Conservation (phyloP, 768 basidiomycete genomes). For the Collybiopsis luxurians region DNA sequence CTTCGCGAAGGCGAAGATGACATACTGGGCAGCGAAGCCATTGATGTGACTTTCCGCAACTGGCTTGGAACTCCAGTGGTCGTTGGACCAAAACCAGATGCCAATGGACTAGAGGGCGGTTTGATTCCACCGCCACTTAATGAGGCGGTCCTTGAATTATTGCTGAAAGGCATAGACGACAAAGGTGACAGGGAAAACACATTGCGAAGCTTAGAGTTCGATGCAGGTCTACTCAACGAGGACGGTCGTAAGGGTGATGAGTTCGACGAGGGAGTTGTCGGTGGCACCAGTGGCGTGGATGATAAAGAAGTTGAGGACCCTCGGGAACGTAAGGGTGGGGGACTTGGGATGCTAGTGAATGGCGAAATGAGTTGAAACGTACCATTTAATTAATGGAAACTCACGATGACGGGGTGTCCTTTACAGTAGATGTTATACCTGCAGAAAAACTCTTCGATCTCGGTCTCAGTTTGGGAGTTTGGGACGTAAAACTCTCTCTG, state of each 20-base stretch:
- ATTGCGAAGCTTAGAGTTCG: not conserved
- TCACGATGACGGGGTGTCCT: conserved; percentile 5
- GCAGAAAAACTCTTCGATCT: conserved; percentile 73
- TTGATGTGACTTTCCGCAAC: conserved; percentile 6
- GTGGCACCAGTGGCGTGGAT: conserved; percentile 6
- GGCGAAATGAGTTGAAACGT: not conserved
- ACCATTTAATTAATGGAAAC: not conserved
- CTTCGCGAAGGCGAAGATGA: not conserved
- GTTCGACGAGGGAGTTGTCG: not conserved
- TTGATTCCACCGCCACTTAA: conserved; percentile 3
- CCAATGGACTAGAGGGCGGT: conserved; percentile 1
- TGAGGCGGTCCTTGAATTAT: not conserved
- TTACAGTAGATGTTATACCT: conserved; percentile 46
- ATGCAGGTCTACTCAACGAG: conserved; percentile 7
- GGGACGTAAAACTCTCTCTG: conserved; percentile 64
- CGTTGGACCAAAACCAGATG: not conserved
- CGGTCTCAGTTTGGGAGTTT: conserved; percentile 50
- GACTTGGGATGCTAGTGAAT: not conserved
- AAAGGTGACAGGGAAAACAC: not conserved
- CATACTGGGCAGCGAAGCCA: not conserved
- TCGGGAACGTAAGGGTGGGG: conserved; percentile 25
- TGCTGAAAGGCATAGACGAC: not conserved
- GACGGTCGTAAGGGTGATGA: conserved; percentile 6
- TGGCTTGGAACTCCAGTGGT: not conserved
- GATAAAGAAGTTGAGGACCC: conserved; percentile 17